Evolutionary conservation across 2,329 filamentous ascomycete species (phyloP), one percentile per base, ranked within the genome.

Genomic region (Hymenoscyphus infarciens): DNA sequence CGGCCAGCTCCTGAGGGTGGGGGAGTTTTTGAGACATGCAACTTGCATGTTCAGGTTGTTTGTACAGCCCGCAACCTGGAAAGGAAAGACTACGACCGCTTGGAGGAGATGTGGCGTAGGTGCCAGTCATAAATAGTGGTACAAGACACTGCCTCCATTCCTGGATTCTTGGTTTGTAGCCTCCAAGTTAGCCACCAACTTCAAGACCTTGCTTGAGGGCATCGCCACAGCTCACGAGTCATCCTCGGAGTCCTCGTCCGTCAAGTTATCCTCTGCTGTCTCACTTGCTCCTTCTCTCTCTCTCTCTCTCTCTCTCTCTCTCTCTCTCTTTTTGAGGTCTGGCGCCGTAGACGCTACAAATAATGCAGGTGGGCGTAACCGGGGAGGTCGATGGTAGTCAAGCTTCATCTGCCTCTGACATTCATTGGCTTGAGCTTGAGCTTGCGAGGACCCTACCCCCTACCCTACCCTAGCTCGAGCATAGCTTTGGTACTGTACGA

Each of bases 101-200:
- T 49, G 42, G n/a, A 22, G 42, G 19, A 49, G 42, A 19, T 49
- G 42, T 49, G 42, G 42, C 42, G 42, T 49, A 49, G 42, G 8
- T 49, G n/a, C n/a, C 42, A 49, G 42, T 19, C 19, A 11, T 19
- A n/a, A n/a, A n/a, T n/a, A 49, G n/a, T 10, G 10, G n/a, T 19
- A 49, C n/a, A n/a, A n/a, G n/a, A n/a, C 42, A 49, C 42, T 49
- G 42, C 42, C 42, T 49, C 42, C 42, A 49, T 49, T 49, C 42
- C 19, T 49, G 42, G 8, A 22, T 49, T 49, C 42, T 19, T 49
- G 42, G n/a, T 49, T 49, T 11, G 42, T 49, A 49, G 42, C 42
- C 42, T 49, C 42, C 42, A 19, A 49, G 42, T 25, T 7, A 22
- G 42, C 42, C 42, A 49, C 42, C 39, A 49, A 11, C n/a, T 10